Evolutionary conservation across 1,139 yeast species (phyloP), one percentile per base, ranked within the genome.

Genomic region (Candida anutae): DNA sequence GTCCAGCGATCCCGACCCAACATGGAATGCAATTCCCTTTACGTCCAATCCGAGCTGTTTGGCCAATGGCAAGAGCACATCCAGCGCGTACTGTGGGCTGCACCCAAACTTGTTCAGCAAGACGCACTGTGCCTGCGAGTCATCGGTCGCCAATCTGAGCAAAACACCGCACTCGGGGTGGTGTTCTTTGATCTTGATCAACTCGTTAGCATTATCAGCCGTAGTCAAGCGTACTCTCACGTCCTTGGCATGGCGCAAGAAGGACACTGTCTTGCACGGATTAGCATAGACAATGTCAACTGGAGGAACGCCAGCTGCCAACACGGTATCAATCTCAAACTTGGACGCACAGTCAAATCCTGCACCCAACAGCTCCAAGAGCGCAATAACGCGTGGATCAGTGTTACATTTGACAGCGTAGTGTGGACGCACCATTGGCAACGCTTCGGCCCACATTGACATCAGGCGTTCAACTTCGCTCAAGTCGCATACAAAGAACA

Each of bases 361-460:
- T 32, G 77, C 69, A 11, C 90, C 94, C 38, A 77, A 53, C 2
- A 56, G 39, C 11, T 74, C 76, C 40, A 90, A 63, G 24, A 69
- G 53, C 32, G 60, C 53, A 37, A 90, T 54, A 12, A 90, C 76
- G 34, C 62, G 60, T 5, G 59, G 40, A 50, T 85, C 77, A 27
- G 88, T 83, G 61, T 90, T 90, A 61, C 97, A 90, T 58, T 90
- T 90, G 43, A 90, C 93, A 15, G 98, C 97, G 55, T 87, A 90
- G 53, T 68, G 77, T 18, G 97, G 95, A 32, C 72, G 71, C 25
- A 90, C 77, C 30, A 77, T 65, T 12, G 96, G 95, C 47, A 90
- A 64, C 23, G 62, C 53, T 13, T 43, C 32, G 18, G 50, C 48
- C 97, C 97, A 90, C 26, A 71, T 60, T 13, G 53, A 38, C 38